Evolutionary conservation across 2,329 filamentous ascomycete species (phyloP).

Genomic region (Aspergillus sp.): DNA sequence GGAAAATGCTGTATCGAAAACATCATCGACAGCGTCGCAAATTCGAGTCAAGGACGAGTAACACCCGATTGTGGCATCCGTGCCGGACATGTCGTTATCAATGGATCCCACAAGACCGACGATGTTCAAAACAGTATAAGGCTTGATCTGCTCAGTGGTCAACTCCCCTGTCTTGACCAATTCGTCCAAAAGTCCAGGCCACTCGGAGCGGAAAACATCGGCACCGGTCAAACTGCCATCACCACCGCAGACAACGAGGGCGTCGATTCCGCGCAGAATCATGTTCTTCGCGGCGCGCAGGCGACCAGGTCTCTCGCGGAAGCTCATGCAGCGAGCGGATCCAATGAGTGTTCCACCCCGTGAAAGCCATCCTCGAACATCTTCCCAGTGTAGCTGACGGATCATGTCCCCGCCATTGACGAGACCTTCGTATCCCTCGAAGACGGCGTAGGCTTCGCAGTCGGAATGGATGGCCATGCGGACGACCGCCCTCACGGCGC

Average conservation of each 20-base stretch:
- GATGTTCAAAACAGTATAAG: slow-evolving; percentile 89
- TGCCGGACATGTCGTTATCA: slow-evolving; percentile 97
- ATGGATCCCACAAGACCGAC: slow-evolving; percentile 96
- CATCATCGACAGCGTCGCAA: slow-evolving; percentile 94
- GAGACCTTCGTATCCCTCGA: slow-evolving; percentile 95
- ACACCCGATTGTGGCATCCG: slow-evolving; percentile 95
- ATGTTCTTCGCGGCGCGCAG: slow-evolving; percentile 90
- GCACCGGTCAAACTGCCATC: slow-evolving; percentile 96
- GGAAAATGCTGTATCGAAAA: slow-evolving; percentile 88
- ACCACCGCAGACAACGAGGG: slow-evolving; percentile 94
- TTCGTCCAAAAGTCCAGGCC: slow-evolving; percentile 85
- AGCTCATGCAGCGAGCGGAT: slow-evolving; percentile 88
- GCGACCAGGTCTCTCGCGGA: slow-evolving; percentile 85
- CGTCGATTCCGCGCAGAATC: slow-evolving; percentile 89
- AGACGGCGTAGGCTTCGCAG: slow-evolving; percentile 79
- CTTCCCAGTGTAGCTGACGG: slow-evolving; percentile 84
- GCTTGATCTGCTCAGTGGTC: slow-evolving; percentile 69
- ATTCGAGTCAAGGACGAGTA: slow-evolving; percentile 93
- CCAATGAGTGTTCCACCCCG: slow-evolving; percentile 96
- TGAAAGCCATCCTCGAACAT: slow-evolving; percentile 91
- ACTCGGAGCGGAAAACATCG: slow-evolving; percentile 89
- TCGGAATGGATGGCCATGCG: slow-evolving; percentile 86
- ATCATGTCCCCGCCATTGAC: slow-evolving; percentile 90
- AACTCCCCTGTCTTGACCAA: slow-evolving; percentile 76
- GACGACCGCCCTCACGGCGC: slow-evolving; percentile 84